phyloP scores from a whole-genome alignment of 352 stramenopile species.

The Pythium folliculosum region DNA sequence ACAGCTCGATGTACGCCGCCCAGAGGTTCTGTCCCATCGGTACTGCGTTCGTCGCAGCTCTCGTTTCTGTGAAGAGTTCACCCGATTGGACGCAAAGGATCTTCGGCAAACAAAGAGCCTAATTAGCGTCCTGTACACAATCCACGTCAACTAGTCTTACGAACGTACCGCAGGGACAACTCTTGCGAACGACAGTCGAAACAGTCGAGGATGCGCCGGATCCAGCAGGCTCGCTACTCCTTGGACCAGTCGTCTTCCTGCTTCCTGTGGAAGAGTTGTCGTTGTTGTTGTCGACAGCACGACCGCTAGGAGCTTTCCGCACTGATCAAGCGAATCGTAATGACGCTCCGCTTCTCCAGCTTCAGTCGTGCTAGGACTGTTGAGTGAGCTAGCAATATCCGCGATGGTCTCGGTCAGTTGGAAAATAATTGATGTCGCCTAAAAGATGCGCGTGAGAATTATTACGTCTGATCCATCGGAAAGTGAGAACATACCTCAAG shows the following conservation, averaged over 20 bases:
- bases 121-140: not conserved
- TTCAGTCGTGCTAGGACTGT: not conserved
- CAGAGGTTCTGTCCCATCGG: constrained; percentile 10
- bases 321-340: constrained; percentile 15
- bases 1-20: constrained; percentile 15
- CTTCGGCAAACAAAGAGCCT: not conserved
- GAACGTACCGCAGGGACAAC: constrained; percentile 13
- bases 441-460: not conserved
- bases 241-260: not conserved
- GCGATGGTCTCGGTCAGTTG: constrained; percentile 12
- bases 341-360: not conserved
- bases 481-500: not conserved
- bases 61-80: not conserved
- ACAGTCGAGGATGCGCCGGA: constrained; percentile 6
- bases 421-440: constrained; percentile 7
- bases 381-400: not conserved
- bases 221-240: not conserved
- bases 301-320: constrained; percentile 9
- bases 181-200: constrained; percentile 18
- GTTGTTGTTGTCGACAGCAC: not conserved
- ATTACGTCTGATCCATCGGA: not conserved
- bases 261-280: not conserved
- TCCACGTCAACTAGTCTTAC: not conserved
- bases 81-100: constrained; percentile 4
- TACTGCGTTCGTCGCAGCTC: not conserved